These are phyloP conservation scores for Saccharomycopsis sp. DNA, from an alignment of 805 yeast genomes.

Conservation along the genomic window DNA sequence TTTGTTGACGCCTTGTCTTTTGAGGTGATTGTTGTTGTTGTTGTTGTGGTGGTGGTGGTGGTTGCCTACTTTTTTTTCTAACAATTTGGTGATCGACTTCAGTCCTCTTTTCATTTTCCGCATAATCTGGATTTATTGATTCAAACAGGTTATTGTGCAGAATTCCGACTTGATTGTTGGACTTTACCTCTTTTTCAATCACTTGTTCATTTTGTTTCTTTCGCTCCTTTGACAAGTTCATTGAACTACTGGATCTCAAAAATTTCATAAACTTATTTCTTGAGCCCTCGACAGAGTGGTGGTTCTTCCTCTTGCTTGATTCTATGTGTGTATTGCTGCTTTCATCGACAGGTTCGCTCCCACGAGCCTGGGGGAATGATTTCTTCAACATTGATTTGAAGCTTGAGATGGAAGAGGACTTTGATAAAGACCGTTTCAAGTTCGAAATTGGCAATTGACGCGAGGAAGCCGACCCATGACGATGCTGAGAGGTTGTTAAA, in stretches of 20 bases:
- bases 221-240: neutral
- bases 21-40: neutral
- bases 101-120: too few species aligned
- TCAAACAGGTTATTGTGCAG: too few species aligned
- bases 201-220: neutral
- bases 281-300: neutral
- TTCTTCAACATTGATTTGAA: constrained; percentile 10
- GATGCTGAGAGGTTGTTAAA: too few species aligned
- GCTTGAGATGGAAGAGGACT: constrained; percentile 16
- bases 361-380: neutral
- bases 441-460: constrained; percentile 5
- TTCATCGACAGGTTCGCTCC: too few species aligned
- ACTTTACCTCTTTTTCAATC: too few species aligned
- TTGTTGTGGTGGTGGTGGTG: neutral
- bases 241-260: neutral
- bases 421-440: constrained; percentile 17
- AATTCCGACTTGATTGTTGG: too few species aligned
- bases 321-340: neutral
- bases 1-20: neutral
- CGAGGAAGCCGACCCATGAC: too few species aligned
- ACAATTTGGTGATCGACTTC: neutral
- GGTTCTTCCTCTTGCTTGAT: neutral
- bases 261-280: neutral
- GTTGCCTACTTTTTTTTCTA: neutral
- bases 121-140: too few species aligned